phyloP scores from a whole-genome alignment of 129 eudicot genomes.

The Tanacetum coccineum region DNA sequence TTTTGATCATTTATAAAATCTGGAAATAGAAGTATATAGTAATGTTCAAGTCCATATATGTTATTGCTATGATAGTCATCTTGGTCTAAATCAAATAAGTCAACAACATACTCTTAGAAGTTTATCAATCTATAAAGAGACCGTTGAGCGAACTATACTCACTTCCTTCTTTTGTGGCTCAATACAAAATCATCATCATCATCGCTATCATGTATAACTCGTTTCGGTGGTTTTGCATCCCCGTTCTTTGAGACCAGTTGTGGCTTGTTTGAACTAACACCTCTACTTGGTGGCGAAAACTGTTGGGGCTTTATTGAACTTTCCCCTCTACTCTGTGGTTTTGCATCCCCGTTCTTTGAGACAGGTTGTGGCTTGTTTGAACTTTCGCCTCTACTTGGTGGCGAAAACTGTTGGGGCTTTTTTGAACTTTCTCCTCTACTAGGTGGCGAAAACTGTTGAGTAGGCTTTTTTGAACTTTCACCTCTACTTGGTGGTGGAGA shows the following conservation, averaged over 20 bases:
- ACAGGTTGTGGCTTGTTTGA: conserved; percentile 38
- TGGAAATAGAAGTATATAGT: no score
- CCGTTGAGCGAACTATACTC: neutral
- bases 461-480: conserved; percentile 34
- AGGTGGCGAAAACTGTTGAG: no score
- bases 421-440: conserved; percentile 63
- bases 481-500: conserved; percentile 59
- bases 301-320: conserved; percentile 51
- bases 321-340: conserved; percentile 47
- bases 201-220: conserved; percentile 40
- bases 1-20: no score
- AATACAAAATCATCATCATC: conserved; percentile 66
- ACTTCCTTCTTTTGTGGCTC: conserved; percentile 76
- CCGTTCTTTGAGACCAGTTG: conserved; percentile 61
- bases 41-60: neutral
- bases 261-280: conserved; percentile 43
- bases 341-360: conserved; percentile 60
- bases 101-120: neutral
- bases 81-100: neutral
- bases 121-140: conserved; percentile 20
- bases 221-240: conserved; percentile 63
- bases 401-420: conserved; percentile 31
- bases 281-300: conserved; percentile 43
- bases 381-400: conserved; percentile 54
- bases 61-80: conserved; percentile 7